Conservation (phyloP, 2,329 filamentous ascomycete genomes). For the Dothideomycetes sp. region DNA sequence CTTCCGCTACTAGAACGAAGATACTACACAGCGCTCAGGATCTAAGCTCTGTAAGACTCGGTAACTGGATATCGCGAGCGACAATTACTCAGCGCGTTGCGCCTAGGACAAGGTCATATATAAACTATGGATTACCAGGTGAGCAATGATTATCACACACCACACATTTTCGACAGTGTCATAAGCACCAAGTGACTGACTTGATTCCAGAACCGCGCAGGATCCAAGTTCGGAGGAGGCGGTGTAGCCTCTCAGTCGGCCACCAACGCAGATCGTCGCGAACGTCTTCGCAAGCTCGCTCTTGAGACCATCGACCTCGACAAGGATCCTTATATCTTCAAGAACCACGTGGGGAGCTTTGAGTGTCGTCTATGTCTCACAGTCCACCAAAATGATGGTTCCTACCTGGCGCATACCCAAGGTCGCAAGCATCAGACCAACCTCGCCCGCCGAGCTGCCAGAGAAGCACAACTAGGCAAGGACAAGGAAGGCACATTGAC, state of each 20-base stretch:
- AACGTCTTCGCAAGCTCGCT: constrained; percentile 93
- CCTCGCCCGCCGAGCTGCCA: constrained; percentile 85
- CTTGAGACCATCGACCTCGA: constrained; percentile 98
- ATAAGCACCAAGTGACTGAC: constrained; percentile 6
- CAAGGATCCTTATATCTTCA: constrained; percentile 99
- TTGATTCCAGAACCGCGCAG: constrained; percentile 68
- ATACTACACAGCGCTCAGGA: no score
- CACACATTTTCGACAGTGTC: neutral
- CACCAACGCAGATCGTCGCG: constrained; percentile 92
- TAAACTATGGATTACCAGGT: constrained; percentile 44
- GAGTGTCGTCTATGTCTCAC: constrained; percentile 95
- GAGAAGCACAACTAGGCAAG: constrained; percentile 83
- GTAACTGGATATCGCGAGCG: no score
- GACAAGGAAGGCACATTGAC: constrained; percentile 48
- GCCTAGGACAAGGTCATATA: no score
- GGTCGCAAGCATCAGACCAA: constrained; percentile 99
- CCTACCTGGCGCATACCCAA: constrained; percentile 96
- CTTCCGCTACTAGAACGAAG: no score
- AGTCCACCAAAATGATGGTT: constrained; percentile 97
- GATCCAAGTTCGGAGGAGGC: constrained; percentile 95
- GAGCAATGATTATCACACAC: constrained; percentile 9
- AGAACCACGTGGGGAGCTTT: constrained; percentile 96
- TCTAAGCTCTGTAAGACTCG: no score
- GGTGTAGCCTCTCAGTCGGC: constrained; percentile 89
- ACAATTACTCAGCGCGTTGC: no score